phyloP scores from a whole-genome alignment of 1,284 basidiomycete species.

The Boletus smithii region DNA sequence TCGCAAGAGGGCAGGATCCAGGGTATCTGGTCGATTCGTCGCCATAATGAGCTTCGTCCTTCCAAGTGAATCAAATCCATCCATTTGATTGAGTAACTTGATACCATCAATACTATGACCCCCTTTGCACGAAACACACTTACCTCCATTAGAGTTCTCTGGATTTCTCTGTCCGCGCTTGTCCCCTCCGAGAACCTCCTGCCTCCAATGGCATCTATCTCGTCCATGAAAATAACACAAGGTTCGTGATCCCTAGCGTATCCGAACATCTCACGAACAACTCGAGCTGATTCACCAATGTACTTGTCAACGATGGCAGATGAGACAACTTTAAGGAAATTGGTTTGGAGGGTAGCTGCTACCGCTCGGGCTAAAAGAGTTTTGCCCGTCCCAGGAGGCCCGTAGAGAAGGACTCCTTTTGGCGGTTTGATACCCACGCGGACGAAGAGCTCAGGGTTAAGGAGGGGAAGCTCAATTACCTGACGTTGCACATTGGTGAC shows the following conservation, averaged over 20 bases:
- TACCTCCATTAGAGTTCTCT: constrained; percentile 98
- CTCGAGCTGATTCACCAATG: constrained; percentile 94
- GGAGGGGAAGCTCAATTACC: constrained; percentile 94
- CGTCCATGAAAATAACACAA: constrained; percentile 99
- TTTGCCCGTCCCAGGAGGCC: constrained; percentile 94
- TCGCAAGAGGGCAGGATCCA: constrained; percentile 95
- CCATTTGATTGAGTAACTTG: constrained; percentile 98
- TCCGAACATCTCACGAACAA: constrained; percentile 98
- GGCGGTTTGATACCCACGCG: constrained; percentile 96
- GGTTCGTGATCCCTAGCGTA: constrained; percentile 97
- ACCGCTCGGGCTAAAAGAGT: constrained; percentile 94
- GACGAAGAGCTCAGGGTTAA: constrained; percentile 93
- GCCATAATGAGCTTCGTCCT: constrained; percentile 99
- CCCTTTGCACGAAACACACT: not conserved
- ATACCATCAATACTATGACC: not conserved
- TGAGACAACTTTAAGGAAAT: constrained; percentile 98
- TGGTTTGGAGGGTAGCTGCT: constrained; percentile 92
- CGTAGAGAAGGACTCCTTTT: constrained; percentile 91
- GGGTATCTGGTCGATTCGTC: constrained; percentile 93
- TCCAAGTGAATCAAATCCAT: constrained; percentile 97
- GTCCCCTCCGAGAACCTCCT: constrained; percentile 98
- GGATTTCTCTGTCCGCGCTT: constrained; percentile 97
- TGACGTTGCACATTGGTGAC: constrained; percentile 28
- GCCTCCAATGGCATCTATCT: constrained; percentile 97
- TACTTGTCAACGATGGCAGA: constrained; percentile 99